These are phyloP conservation scores for Panicum miliaceum DNA, from an alignment of 176 grass and related monocot genomes.

Conservation along the genomic window DNA sequence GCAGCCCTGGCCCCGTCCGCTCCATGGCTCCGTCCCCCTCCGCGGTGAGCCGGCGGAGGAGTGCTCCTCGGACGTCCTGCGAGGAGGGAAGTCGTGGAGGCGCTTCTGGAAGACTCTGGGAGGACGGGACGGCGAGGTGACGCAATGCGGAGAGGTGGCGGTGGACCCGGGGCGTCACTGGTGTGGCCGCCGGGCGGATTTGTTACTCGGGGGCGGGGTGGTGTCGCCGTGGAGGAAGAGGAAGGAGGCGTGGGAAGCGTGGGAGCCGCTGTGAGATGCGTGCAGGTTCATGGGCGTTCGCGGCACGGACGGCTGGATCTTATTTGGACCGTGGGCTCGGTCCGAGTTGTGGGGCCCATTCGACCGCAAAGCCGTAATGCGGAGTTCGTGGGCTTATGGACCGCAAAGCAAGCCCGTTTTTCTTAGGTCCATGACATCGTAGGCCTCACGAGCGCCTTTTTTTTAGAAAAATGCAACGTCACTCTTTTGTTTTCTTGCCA, in stretches of 20 bases:
- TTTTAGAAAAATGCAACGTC: neutral
- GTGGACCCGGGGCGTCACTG: neutral
- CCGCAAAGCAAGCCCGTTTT: neutral
- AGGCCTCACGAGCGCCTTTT: neutral
- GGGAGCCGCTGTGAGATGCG: neutral
- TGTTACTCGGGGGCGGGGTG: neutral
- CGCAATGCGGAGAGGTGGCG: neutral
- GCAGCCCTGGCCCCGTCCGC: constrained; percentile 32
- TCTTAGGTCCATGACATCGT: neutral
- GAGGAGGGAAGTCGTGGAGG: neutral
- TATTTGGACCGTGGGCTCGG: neutral
- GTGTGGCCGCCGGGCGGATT: neutral
- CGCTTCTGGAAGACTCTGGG: neutral
- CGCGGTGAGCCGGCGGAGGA: neutral
- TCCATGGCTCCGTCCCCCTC: constrained; percentile 27
- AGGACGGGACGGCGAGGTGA: neutral
- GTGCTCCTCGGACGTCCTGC: neutral
- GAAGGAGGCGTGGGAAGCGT: neutral
- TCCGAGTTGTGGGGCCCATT: neutral
- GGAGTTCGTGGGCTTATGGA: neutral
- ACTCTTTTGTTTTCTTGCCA: neutral
- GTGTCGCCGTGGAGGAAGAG: neutral
- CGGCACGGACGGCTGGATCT: neutral
- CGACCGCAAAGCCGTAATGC: neutral
- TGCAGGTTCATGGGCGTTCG: neutral